Base-by-base conservation (phyloP, 495 filamentous ascomycete species). In the Lophiotrema nucula region DNA sequence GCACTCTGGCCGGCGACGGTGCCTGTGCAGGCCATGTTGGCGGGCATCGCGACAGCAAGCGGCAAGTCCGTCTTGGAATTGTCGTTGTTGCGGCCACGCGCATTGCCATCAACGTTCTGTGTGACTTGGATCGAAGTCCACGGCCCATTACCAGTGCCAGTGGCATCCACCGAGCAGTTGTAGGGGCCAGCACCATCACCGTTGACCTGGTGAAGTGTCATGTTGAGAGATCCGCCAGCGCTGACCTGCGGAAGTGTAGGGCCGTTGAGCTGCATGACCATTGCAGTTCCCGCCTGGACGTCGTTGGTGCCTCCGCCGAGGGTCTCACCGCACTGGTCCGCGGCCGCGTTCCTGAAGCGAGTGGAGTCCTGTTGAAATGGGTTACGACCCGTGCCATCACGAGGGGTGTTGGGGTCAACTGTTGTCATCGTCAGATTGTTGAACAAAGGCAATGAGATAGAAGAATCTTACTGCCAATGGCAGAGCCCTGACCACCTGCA, bases 161-260 rank as follows among this genome's bases (percentile, higher is more conserved):
- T 66, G 11, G 67, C 70, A 60, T 78, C 78, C 59, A 82, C 77
- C 72, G 73, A 76, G 68, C 79, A 82, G 1, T 69, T 63, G 59
- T 78, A 82, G 2, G 79, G 79, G 0, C 79, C 79, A 16, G 79
- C 79, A 24, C 79, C 79, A 58, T 82, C 79, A 19, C 74, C 77
- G 53, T 81, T 82, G 52, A 81, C 77, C 54, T 81, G 79, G 57
- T 81, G 66, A 31, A 82, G 71, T 2, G 77, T 81, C 79, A 82
- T 81, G 42, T 63, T 63, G 21, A 82, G 49, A 42, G 71, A 37
- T 21, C 79, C 79, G 25, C 77, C 78, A 2, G 65, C 60, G 0
- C 68, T 74, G 56, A 82, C 65, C 57, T 81, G 75, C 0, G 79
- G 78, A 15, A 82, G 74, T 3, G 75, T 79, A 56, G 72, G 71